Conservation (phyloP, 2,329 filamentous ascomycete species). For the Atkinsonella texensis region DNA sequence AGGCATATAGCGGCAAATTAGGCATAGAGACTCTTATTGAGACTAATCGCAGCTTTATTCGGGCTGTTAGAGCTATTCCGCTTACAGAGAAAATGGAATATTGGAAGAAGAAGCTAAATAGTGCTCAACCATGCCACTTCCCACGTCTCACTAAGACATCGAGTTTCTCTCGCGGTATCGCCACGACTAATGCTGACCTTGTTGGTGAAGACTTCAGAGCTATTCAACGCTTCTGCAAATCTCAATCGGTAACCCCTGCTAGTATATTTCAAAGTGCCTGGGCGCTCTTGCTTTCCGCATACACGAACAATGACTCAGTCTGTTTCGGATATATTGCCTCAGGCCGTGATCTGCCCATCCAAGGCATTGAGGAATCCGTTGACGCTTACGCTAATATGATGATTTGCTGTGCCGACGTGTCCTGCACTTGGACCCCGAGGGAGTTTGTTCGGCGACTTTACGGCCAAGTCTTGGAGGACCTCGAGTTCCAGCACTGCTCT, state of each 20-base stretch:
- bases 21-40: neutral
- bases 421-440: slow-evolving; percentile 21
- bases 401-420: slow-evolving; percentile 1
- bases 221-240: slow-evolving; percentile 22
- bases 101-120: slow-evolving; percentile 7
- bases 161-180: neutral
- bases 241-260: slow-evolving; percentile 15
- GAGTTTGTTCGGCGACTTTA: slow-evolving; percentile 25
- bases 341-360: slow-evolving; percentile 1
- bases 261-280: slow-evolving; percentile 7
- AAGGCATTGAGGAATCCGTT: slow-evolving; percentile 4
- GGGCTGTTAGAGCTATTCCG: slow-evolving; percentile 2
- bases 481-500: slow-evolving; percentile 36
- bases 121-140: slow-evolving; percentile 9
- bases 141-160: neutral
- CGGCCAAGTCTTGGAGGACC: slow-evolving; percentile 29
- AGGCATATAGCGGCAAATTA: neutral
- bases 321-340: slow-evolving; percentile 4
- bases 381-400: slow-evolving; percentile 4
- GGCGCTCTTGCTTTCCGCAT: slow-evolving; percentile 7
- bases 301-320: neutral
- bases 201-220: neutral
- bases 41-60: slow-evolving; percentile 3
- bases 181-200: neutral
- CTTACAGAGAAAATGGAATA: slow-evolving; percentile 3